phyloP scores from a whole-genome alignment of 1,139 yeast genomes.

The Chernovozyma sophiae-reginae region DNA sequence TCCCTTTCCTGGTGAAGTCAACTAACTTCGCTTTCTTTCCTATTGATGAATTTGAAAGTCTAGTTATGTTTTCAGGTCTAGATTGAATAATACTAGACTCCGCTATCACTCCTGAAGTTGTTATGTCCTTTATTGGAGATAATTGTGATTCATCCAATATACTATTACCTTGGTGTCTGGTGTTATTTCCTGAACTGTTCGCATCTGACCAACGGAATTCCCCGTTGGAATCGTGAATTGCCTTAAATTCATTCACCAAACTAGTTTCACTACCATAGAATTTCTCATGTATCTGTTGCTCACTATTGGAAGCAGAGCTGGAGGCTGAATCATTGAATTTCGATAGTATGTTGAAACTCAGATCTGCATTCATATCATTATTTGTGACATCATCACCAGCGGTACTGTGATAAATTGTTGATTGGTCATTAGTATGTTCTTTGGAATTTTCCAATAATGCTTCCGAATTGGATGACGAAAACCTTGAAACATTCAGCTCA shows the following conservation, averaged over 20 bases:
- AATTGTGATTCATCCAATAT: neutral
- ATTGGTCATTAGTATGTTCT: conserved; percentile 15
- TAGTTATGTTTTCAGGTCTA: conserved; percentile 2
- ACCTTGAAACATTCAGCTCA: conserved; percentile 16
- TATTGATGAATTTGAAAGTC: conserved; percentile 16
- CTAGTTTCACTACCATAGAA: conserved; percentile 9
- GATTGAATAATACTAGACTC: neutral
- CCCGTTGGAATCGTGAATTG: conserved; percentile 23
- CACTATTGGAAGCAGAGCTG: conserved; percentile 17
- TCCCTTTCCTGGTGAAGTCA: conserved; percentile 49
- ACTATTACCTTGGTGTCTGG: conserved; percentile 1
- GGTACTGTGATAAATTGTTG: conserved; percentile 11
- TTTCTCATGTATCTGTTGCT: conserved; percentile 10
- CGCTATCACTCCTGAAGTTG: neutral
- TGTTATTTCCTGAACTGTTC: conserved; percentile 6
- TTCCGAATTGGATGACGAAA: conserved; percentile 28
- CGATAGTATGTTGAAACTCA: conserved; percentile 23
- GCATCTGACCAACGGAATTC: conserved; percentile 25
- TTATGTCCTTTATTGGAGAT: conserved; percentile 5
- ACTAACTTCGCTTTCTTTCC: conserved; percentile 43
- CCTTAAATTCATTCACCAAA: conserved; percentile 25
- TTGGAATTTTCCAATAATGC: conserved; percentile 25
- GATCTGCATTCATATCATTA: conserved; percentile 14
- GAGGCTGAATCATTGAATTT: conserved; percentile 18
- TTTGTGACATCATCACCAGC: conserved; percentile 7